A percentile compares a stretch with the other conserved stretches of the same genome.
Evolutionary conservation across 176 grass and related monocot species (phyloP).

Genomic region (Oryza officinalis): DNA sequence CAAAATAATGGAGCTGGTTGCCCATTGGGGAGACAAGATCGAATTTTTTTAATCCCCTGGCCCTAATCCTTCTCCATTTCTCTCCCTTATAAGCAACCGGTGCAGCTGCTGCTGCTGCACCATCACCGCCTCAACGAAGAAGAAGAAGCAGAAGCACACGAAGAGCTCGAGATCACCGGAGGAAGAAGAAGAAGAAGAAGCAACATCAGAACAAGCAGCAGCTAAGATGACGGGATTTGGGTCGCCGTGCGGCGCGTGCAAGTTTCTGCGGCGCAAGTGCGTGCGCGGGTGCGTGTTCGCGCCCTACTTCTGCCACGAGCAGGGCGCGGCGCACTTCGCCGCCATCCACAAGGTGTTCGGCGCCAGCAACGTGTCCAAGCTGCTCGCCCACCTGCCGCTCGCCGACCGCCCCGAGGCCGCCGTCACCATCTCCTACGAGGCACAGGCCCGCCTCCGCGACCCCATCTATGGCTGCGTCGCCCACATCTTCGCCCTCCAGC

Average conservation of each 20-base stretch:
- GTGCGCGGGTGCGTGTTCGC: constrained; percentile 89
- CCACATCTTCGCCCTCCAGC: constrained; percentile 96
- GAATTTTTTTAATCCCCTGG: constrained; percentile 52
- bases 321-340: constrained; percentile 87
- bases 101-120: constrained; percentile 43
- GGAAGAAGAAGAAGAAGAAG: neutral
- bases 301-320: constrained; percentile 98
- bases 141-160: neutral
- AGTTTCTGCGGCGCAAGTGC: constrained; percentile 92
- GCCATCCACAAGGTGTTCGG: constrained; percentile 98
- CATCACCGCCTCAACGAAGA: constrained; percentile 29
- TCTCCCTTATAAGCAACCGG: constrained; percentile 64
- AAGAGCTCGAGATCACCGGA: neutral
- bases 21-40: constrained; percentile 48
- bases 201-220: neutral
- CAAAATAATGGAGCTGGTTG: constrained; percentile 79
- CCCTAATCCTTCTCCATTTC: constrained; percentile 46
- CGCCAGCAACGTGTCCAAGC: constrained; percentile 94
- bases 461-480: constrained; percentile 96
- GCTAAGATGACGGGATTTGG: constrained; percentile 78
- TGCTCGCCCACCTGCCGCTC: constrained; percentile 77
- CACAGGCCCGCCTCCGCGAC: constrained; percentile 83
- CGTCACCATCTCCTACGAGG: constrained; percentile 85
- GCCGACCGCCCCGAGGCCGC: constrained; percentile 89
- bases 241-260: constrained; percentile 96